These are phyloP conservation scores for Fusarium sacchari DNA, from an alignment of 2,329 filamentous ascomycete genomes.

Conservation along the genomic window DNA sequence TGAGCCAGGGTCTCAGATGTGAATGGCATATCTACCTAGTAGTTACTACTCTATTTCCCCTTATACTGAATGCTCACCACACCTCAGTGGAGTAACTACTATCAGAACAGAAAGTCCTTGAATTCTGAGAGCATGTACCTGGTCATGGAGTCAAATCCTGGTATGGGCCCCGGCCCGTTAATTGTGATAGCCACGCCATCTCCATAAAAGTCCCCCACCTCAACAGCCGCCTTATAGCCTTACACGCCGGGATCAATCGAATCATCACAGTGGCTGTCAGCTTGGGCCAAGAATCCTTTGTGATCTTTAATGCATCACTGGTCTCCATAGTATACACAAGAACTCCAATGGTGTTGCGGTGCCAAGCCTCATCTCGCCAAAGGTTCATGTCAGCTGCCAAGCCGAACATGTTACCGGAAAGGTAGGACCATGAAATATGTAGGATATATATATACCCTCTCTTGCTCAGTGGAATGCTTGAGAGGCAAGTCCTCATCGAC, in stretches of 20 bases:
- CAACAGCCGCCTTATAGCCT: neutral
- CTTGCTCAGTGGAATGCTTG: rapidly evolving
- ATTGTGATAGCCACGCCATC: neutral
- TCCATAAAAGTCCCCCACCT: neutral
- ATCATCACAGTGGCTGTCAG: neutral
- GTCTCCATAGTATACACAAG: neutral
- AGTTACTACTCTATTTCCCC: neutral
- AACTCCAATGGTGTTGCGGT: neutral
- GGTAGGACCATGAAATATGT: neutral
- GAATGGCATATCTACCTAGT: neutral
- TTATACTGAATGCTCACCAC: neutral
- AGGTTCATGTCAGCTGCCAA: neutral
- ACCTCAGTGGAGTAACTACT: neutral
- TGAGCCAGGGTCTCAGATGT: neutral
- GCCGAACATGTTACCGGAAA: neutral
- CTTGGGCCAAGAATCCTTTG: neutral
- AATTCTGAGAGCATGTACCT: neutral
- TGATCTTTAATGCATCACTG: neutral
- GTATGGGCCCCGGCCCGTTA: neutral
- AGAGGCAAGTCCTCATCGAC: neutral
- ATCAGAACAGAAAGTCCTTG: neutral
- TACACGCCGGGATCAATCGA: neutral
- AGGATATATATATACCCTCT: neutral
- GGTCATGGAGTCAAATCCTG: neutral
- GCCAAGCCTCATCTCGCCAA: neutral